A percentile compares a stretch with the other conserved stretches of the same genome.
These are phyloP conservation scores for Tetradesmus lagerheimii DNA, from an alignment of 139 green algal genomes.

Conservation along the genomic window DNA sequence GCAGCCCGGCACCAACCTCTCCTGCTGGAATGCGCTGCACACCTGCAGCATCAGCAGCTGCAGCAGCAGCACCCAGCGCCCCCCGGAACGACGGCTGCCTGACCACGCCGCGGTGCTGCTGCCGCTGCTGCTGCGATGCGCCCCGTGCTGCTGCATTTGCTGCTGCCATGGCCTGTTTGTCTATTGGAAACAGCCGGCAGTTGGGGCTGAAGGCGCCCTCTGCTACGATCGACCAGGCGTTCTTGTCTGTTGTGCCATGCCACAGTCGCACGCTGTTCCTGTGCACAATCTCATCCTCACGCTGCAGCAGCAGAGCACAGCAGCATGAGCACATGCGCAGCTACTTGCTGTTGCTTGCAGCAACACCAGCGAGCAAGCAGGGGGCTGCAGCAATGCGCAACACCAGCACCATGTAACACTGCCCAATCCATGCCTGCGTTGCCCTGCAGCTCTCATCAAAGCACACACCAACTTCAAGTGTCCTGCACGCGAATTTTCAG, in stretches of 20 bases:
- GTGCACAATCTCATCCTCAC: neutral
- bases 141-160: neutral
- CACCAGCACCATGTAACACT: too few species aligned
- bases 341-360: neutral
- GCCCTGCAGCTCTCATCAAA: too few species aligned
- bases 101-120: neutral
- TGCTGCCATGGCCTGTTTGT: neutral
- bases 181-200: constrained; percentile 17
- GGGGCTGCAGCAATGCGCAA: too few species aligned
- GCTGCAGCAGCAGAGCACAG: neutral
- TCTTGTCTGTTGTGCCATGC: constrained; percentile 43
- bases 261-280: constrained; percentile 21
- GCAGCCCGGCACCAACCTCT: constrained; percentile 23
- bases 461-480: too few species aligned
- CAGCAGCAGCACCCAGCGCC: neutral
- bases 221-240: neutral
- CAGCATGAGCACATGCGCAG: neutral
- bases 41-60: neutral
- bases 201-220: constrained; percentile 7
- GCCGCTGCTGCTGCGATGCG: constrained; percentile 21
- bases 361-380: neutral
- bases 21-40: constrained; percentile 4
- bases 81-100: too few species aligned
- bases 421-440: too few species aligned
- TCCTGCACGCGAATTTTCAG: too few species aligned